These are phyloP conservation scores for Sisymbrium altissimum DNA, from an alignment of 345 rosid species.

Conservation along the genomic window DNA sequence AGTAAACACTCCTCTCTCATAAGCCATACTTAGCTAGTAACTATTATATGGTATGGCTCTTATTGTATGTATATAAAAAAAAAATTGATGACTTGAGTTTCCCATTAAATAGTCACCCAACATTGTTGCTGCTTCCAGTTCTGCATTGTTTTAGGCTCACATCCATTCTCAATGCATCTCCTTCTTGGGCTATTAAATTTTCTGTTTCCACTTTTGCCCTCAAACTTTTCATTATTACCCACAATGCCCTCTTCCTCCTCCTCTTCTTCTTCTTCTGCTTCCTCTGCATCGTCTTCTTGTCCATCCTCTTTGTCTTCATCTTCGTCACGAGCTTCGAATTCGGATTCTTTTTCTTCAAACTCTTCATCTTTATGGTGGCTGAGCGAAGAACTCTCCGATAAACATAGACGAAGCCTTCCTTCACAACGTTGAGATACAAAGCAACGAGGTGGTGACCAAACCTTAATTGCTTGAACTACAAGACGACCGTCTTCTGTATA, in stretches of 20 bases:
- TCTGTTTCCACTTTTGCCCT: slow-evolving; percentile 40
- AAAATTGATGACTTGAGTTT: not conserved
- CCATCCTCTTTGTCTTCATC: slow-evolving; percentile 17
- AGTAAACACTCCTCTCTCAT: not conserved
- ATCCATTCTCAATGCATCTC: slow-evolving; percentile 55
- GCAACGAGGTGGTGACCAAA: slow-evolving; percentile 27
- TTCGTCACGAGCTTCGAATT: not conserved
- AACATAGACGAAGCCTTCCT: slow-evolving; percentile 66
- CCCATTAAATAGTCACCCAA: slow-evolving; percentile 28
- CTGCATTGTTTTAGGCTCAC: slow-evolving; percentile 39
- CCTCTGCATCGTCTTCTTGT: slow-evolving; percentile 26
- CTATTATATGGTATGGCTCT: not conserved
- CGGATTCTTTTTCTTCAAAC: slow-evolving; percentile 1
- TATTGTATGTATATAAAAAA: not conserved
- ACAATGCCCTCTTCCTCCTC: slow-evolving; percentile 28
- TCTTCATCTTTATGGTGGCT: slow-evolving; percentile 2
- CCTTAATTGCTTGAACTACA: slow-evolving; percentile 52
- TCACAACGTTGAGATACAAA: slow-evolving; percentile 63
- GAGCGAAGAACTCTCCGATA: slow-evolving; percentile 1
- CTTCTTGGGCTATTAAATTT: slow-evolving; percentile 35
- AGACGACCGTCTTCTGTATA: slow-evolving; percentile 71
- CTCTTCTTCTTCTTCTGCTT: slow-evolving; percentile 7
- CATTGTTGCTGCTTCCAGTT: slow-evolving; percentile 42
- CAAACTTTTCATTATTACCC: slow-evolving; percentile 16
- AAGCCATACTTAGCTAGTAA: not conserved